Base-by-base conservation (phyloP, 768 basidiomycete species). In the Boletus vinaceobasis region DNA sequence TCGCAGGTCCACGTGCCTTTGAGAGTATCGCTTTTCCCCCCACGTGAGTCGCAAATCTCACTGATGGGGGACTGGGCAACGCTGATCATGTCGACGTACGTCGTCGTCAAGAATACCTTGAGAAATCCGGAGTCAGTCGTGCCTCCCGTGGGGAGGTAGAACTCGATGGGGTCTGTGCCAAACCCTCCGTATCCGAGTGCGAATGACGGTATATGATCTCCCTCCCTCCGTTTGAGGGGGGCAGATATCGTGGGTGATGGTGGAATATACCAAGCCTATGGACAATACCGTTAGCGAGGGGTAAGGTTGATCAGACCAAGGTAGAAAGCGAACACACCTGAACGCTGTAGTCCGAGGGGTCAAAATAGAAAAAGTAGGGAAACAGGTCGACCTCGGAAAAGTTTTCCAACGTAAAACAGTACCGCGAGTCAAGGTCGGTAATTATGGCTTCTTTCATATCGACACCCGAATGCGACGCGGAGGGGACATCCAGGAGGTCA, bases 361-460 rank as follows among this genome's bases (percentile, higher is more conserved):
- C 63, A 23, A 64, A 62, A 33, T 61, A 65, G 55, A 65, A 64
- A n/a, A 64, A 26, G 51, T 65, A 64, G 17, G 64, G 64, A 14
- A 62, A 65, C 0, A 65, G 52, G 35, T 63, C 56, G 47, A 50
- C 52, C 0, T 56, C 44, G 29, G 63, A 65, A 15, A 0, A 31
- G 44, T 63, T 65, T 43, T 60, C 53, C 51, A 60, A 43, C 29
- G 60, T 65, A 19, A 65, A 19, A 8, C 64, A 40, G 40, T 65
- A 65, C 14, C 7, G 44, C 7, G 26, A 7, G 8, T 43, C 38
- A 10, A 65, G 42, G 38, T 60, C 56, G 3, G 58, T 56, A 35
- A 65, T 54, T 0, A 10, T 43, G 31, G 54, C 63, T 51, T 59
- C 50, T 32, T 45, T 61, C 33, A 56, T 47, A 2, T 53, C 40